Evolutionary conservation across 116 monocot genomes (phyloP), one percentile per base, ranked within the genome.

Genomic region (Posidonia oceanica): DNA sequence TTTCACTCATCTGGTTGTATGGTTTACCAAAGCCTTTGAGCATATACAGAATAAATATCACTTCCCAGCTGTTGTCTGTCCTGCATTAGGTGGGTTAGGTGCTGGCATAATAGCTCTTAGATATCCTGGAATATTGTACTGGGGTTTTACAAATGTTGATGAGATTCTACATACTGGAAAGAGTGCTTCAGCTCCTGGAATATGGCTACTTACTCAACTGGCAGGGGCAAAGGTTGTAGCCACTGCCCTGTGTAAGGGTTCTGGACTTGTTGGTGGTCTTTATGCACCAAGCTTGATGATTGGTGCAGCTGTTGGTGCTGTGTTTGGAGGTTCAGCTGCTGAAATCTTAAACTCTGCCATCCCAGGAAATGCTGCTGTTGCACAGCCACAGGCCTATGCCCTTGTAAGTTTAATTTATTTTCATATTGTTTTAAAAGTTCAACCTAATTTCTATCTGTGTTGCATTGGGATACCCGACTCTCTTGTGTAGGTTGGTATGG

Each of bases 211-310:
- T 74, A 69, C 98, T 74, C 98, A 98, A 68, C 77, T 98, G 64
- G 90, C 81, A 64, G 85, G 72, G 17, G 92, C 93, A 61, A 98
- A 98, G 82, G 86, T 98, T 48, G 84, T 93, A 60, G 93, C 98
- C 59, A 98, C 98, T 74, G 86, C 98, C 69, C 84, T 98, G 14
- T 98, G 98, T 77, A 98, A 93, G 63, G 93, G 98, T 44, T 98
- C 98, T 70, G 93, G 93, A 52, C 92, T 98, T 76, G 98, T 98
- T 71, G 98, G 98, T 68, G 98, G 98, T 21, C 86, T 98, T 65
- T 98, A 98, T 87, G 98, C 98, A 67, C 98, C 98, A 64, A 98
- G 98, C 72, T 86, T 98, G 75, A 98, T 98, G 98, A 81, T 98
- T 76, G 98, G 98, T 74, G 98, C 98, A 76, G 93, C 98, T 70